A percentile compares a stretch with the other conserved stretches of the same genome.
Evolutionary conservation across 106 monocot species (phyloP).

Genomic region (Allium fistulosum): DNA sequence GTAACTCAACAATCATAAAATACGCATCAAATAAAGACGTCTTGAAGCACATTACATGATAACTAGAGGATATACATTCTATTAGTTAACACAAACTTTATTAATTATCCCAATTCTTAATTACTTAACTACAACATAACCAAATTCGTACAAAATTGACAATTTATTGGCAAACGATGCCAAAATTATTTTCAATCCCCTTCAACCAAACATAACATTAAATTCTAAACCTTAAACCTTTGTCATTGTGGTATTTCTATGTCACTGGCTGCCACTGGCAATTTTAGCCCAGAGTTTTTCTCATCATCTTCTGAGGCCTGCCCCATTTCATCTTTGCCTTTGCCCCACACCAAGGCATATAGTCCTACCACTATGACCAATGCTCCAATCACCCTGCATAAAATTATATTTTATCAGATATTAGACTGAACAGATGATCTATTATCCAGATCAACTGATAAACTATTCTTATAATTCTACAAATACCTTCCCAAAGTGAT

Average conservation of each 20-base stretch:
- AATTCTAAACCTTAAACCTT: background rate
- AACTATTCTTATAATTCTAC: background rate
- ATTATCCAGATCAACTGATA: background rate
- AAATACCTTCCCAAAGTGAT: constrained; percentile 59
- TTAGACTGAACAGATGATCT: background rate
- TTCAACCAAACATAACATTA: too few species aligned
- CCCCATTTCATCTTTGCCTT: constrained; percentile 12
- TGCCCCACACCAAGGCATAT: constrained; percentile 20
- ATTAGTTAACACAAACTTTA: too few species aligned
- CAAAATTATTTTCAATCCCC: too few species aligned
- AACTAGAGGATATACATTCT: too few species aligned
- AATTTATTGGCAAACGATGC: too few species aligned
- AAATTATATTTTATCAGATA: background rate
- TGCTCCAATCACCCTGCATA: constrained; percentile 38
- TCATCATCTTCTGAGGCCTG: background rate
- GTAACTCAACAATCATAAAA: too few species aligned
- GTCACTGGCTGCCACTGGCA: background rate
- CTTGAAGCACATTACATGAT: too few species aligned
- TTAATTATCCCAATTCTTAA: too few species aligned
- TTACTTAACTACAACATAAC: too few species aligned
- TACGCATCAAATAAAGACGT: too few species aligned
- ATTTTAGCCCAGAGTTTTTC: background rate
- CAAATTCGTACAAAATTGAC: too few species aligned
- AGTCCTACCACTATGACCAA: constrained; percentile 25
- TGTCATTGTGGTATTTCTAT: background rate